Base-by-base conservation (phyloP, 441 rosid species). In the Bocquillonia castaneifolia region DNA sequence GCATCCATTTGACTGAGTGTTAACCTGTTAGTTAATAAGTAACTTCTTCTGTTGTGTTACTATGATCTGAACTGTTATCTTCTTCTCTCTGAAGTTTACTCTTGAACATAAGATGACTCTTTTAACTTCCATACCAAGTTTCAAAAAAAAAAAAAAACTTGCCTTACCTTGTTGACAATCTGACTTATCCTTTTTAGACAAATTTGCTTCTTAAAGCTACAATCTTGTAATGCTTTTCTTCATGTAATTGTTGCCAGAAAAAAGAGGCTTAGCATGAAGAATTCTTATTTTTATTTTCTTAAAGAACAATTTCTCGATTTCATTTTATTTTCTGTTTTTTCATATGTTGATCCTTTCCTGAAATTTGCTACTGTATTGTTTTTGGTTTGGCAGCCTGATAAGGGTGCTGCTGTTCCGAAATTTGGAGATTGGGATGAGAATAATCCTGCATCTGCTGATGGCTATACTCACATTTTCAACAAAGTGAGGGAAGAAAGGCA, bases 391-490 rank as follows among this genome's bases (percentile, higher is more conserved):
- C 76, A 91, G 98, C 86, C 86, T 14, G 94, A 86, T 3, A 71
- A 74, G 72, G 87, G 90, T 34, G 87, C 94, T 18, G 92, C 92
- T 69, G 92, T 93, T 64, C 97, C 98, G 1, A 93, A 82, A 70
- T 93, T 93, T 29, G 98, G 98, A 0, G 97, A 82, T 0, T 92
- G 98, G 98, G 97, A 91, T 25, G 97, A 93, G 78, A 89, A 65
- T 29, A 81, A 93, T 66, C 93, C 97, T 3, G 75, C 94, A 12
- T 80, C 96, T 3, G 96, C 97, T 12, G 98, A 89, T 71, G 86
- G 94, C 39, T 93, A 84, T 57, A 91, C 97, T 47, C 91, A 87
- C 79, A 85, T 91, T 59, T 93, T 93, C 80, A 88, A 89, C 75
- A 79, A 83, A 78, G 94, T 93, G 31, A 81, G 94, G 18, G 91